Evolutionary conservation across 768 basidiomycete species (phyloP), one percentile per base, ranked within the genome.

Genomic region (Sutorius australiensis): DNA sequence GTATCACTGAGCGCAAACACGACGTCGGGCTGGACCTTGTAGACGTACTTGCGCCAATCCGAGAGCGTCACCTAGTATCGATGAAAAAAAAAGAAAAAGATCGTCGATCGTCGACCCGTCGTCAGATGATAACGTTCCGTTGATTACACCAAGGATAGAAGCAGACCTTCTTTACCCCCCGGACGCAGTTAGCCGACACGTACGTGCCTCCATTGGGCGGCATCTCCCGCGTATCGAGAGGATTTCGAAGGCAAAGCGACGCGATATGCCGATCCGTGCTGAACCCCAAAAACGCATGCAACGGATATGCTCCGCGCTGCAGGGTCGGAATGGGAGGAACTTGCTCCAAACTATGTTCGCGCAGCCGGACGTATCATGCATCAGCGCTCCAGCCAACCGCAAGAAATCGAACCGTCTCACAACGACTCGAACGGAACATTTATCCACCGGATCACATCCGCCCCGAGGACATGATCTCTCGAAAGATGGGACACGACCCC

Each of bases 401-500:
- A 50, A 47, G 33, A 46, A 5, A 12, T 10, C 11, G 13, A n/a
- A 27, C 46, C 24, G 3, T 77, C 84, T 80, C 69, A 92, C 90
- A 92, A 92, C 17, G 83, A 78, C 69, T 92, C 90, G 61, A 91
- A 92, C 0, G 89, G 82, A 0, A 91, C 71, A 54, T 87, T 78
- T 0, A 87, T 67, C 80, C 86, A 88, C 52, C 67, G 75, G 31
- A 89, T 77, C 1, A 81, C 75, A 9, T 69, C 59, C 1, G 79
- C 79, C 28, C 59, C 56, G 17, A 62, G 61, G 21, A 77, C 67
- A 51, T 87, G 80, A 60, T 89, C 88, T 40, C 80, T 72, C 7
- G 87, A 84, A 6, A 92, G 72, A 67, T 92, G 90, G 0, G 86
- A 85, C 0, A 92, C 74, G 27, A 85, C 74, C 0, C 90, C 90